Percentiles rank a stretch among this genome's conserved stretches.
phyloP scores from a whole-genome alignment of 495 filamentous ascomycete genomes.

The Penicillium crystallinum region DNA sequence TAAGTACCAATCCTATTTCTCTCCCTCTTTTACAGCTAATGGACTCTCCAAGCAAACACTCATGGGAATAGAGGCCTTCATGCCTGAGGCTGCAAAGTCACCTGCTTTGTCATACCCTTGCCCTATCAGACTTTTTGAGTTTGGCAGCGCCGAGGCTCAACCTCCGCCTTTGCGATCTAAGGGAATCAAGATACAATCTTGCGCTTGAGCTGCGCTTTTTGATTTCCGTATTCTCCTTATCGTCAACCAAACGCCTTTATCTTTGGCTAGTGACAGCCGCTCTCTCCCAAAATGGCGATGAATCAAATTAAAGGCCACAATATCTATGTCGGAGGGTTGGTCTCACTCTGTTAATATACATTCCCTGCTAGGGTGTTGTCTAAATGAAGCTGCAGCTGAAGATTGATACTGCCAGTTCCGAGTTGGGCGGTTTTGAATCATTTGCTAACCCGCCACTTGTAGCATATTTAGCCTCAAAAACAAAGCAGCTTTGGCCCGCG shows the following conservation, averaged over 20 bases:
- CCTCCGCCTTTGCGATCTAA: constrained; percentile 9
- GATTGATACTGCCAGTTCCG: not conserved
- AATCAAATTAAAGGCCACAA: constrained; percentile 62
- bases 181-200: constrained; percentile 1
- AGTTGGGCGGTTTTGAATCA: not conserved
- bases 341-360: constrained; percentile 12
- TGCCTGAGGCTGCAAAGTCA: constrained; percentile 16
- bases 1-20: no score
- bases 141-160: constrained; percentile 18
- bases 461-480: constrained; percentile 75
- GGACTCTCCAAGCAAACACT: no score
- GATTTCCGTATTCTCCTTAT: not conserved
- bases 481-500: constrained; percentile 57
- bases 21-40: no score
- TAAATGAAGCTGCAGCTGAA: not conserved
- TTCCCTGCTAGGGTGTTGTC: not conserved
- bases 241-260: not conserved
- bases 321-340: constrained; percentile 82
- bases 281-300: constrained; percentile 33
- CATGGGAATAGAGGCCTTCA: not conserved
- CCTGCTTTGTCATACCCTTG: constrained; percentile 13
- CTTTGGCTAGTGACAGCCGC: not conserved
- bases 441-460: constrained; percentile 14
- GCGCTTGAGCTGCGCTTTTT: not conserved
- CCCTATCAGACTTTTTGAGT: constrained; percentile 16